These are phyloP conservation scores for Eimeria acervulina DNA, from an alignment of 169 alveolate genomes.

Conservation along the genomic window DNA sequence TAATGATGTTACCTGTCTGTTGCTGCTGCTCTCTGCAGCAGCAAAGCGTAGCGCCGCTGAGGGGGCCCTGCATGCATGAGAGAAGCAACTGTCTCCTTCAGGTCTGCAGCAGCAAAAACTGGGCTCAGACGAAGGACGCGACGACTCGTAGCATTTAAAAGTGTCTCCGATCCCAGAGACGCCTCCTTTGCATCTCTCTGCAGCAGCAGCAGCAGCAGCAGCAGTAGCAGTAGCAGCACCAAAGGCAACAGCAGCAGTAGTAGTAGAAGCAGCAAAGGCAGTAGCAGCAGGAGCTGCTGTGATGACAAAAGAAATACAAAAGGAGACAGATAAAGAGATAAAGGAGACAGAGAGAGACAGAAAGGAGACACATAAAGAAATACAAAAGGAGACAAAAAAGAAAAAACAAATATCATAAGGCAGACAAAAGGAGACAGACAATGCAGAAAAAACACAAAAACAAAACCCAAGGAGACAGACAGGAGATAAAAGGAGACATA, in stretches of 20 bases:
- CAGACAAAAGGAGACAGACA: not conserved
- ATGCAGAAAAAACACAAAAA: not conserved
- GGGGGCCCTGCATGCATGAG: constrained; percentile 47
- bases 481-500: too few species aligned
- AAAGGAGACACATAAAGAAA: too few species aligned
- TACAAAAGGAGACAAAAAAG: too few species aligned
- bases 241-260: not conserved
- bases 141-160: constrained; percentile 42
- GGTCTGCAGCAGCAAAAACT: not conserved
- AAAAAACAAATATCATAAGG: not conserved
- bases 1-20: constrained; percentile 15
- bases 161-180: constrained; percentile 35
- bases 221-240: not conserved
- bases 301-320: too few species aligned
- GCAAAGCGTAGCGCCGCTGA: constrained; percentile 4
- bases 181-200: constrained; percentile 26
- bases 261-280: not conserved
- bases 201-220: constrained; percentile 48
- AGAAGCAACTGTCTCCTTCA: constrained; percentile 33
- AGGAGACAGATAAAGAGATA: too few species aligned
- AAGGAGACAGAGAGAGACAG: too few species aligned
- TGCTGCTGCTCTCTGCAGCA: constrained; percentile 64
- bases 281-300: too few species aligned
- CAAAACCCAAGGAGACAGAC: not conserved
- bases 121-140: not conserved